Evolutionary conservation across 352 stramenopile genomes (phyloP).

Genomic region (Globisporangium cystogenes): DNA sequence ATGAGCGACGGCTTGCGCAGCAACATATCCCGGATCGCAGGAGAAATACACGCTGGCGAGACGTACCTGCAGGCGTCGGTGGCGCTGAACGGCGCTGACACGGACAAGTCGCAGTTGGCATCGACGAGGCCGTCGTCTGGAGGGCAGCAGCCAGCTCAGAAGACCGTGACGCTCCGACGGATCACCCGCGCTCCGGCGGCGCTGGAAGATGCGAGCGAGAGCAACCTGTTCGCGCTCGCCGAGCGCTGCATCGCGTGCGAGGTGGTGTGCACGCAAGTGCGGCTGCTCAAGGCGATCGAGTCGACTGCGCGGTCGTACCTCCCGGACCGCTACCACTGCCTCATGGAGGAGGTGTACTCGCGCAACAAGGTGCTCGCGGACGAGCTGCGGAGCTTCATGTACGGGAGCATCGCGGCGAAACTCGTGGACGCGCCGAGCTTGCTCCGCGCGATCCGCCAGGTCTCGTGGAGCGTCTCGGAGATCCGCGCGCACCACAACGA

Average conservation of each 20-base stretch:
- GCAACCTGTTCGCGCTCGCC: slow-evolving; percentile 52
- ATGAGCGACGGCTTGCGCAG: slow-evolving; percentile 27
- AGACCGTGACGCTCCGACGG: slow-evolving; percentile 41
- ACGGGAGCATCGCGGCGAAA: slow-evolving; percentile 36
- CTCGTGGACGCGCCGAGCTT: slow-evolving; percentile 40
- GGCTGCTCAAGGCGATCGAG: slow-evolving; percentile 64
- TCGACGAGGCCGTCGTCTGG: not conserved
- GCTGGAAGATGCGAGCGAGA: slow-evolving; percentile 46
- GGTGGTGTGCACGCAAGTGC: slow-evolving; percentile 47
- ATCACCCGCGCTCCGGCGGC: slow-evolving; percentile 35
- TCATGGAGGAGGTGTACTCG: slow-evolving; percentile 68
- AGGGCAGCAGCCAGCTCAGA: slow-evolving; percentile 10
- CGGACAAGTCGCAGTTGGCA: not conserved
- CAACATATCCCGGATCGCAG: slow-evolving; percentile 47
- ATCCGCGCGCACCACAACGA: slow-evolving; percentile 70
- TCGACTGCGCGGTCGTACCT: slow-evolving; percentile 58
- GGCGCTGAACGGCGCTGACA: slow-evolving; percentile 12
- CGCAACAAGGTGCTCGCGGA: slow-evolving; percentile 36
- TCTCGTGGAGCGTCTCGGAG: slow-evolving; percentile 64
- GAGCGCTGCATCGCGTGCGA: slow-evolving; percentile 64
- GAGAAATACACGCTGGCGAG: slow-evolving; percentile 42
- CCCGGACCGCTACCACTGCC: slow-evolving; percentile 51
- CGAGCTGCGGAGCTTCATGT: slow-evolving; percentile 65
- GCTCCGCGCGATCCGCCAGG: slow-evolving; percentile 34
- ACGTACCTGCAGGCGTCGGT: slow-evolving; percentile 39